Evolutionary conservation across 371 early-diverging fungal species (phyloP), one percentile per base, ranked within the genome.

Genomic region (Actinomortierella ambigua): DNA sequence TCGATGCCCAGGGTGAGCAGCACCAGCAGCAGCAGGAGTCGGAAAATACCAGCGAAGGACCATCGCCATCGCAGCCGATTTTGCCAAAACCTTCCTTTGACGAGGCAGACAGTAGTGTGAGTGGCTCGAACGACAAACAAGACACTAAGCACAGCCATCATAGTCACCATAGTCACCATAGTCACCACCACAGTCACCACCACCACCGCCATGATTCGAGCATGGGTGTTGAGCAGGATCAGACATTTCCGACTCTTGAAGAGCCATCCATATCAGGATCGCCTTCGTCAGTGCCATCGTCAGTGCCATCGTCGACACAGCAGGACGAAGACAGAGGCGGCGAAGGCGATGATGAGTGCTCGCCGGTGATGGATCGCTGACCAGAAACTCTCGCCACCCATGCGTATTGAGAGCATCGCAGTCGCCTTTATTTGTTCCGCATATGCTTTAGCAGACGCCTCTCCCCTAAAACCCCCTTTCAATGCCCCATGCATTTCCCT

Each of bases 261-360:
- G n/a, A 46, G 23, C 29, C 40, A 40, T 22, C 48, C 41, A 28
- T 22, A 53, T 9, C 28, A 39, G 13, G 65, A 59, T 17, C 57
- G 51, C 23, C 53, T 57, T 34, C 34, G 11, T 34, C 34, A 24
- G 14, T 26, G 28, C 2, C 24, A 34, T n/a, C 7, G 27, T 39
- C 7, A 6, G 50, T 23, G n/a, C 22, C 18, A n/a, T 49, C 42
- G 1, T 22, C 24, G 2, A 22, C 42, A 6, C 50, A 51, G 20
- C 23, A 55, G 22, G 55, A 55, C 26, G 13, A 39, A 9, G 54
- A 66, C 15, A 22, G 17, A 17, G 68, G 55, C 14, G 58, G 18
- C 13, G 62, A 68, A 22, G 68, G 68, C 1, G 68, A 68, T 40
- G 68, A 68, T 18, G 68, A 68, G 40, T n/a, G 50, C 26, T 68